Evolutionary conservation across 2,329 filamentous ascomycete genomes (phyloP).

Genomic region (Aureobasidium leucospermi): DNA sequence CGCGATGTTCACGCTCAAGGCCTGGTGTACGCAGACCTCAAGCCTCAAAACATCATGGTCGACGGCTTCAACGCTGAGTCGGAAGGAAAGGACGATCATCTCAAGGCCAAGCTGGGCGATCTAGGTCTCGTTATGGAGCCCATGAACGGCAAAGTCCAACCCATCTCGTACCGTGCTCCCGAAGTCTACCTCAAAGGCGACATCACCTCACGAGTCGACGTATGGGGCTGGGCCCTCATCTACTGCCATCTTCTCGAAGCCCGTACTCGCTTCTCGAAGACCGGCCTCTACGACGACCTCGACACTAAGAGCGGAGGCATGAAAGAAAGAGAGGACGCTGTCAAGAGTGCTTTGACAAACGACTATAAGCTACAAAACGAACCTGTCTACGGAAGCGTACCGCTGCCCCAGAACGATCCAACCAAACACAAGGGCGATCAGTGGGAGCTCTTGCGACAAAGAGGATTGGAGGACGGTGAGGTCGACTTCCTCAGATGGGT

Average conservation of each 20-base stretch:
- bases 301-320: constrained; percentile 14
- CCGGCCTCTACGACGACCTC: constrained; percentile 23
- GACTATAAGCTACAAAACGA: constrained; percentile 23
- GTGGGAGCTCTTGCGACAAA: constrained; percentile 19
- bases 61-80: constrained; percentile 20
- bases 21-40: constrained; percentile 25
- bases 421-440: constrained; percentile 17
- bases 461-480: constrained; percentile 21
- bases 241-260: constrained; percentile 25
- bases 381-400: constrained; percentile 19
- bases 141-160: constrained; percentile 21
- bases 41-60: constrained; percentile 26
- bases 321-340: constrained; percentile 18
- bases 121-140: constrained; percentile 24
- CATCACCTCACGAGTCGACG: constrained; percentile 22
- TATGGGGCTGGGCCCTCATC: constrained; percentile 25
- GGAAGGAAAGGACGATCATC: constrained; percentile 16
- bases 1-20: constrained; percentile 21
- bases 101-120: constrained; percentile 23
- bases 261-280: constrained; percentile 19
- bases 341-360: constrained; percentile 19
- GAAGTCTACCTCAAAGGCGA: constrained; percentile 25
- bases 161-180: constrained; percentile 24
- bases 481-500: constrained; percentile 22
- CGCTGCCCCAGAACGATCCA: constrained; percentile 17